Evolutionary conservation across 1,139 yeast species (phyloP), one percentile per base, ranked within the genome.

Genomic region (Suhomyces ambrosiae): DNA sequence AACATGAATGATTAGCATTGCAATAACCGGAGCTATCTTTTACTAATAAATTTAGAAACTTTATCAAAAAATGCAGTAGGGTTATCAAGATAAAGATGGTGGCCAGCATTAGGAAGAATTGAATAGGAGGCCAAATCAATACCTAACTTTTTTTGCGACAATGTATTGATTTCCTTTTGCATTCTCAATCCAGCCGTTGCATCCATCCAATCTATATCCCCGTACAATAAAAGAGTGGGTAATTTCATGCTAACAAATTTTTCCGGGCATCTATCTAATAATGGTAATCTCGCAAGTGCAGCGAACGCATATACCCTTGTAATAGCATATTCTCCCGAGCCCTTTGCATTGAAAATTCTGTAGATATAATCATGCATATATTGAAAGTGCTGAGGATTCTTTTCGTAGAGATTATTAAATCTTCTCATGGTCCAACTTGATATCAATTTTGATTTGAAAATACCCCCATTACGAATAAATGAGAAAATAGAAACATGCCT

Each of bases 71-170:
- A 50, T 1, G 32, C 38, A 6, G 32, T 19, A 4, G 54, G 82
- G 47, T 87, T 86, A 56, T 87, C 95, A 43, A 87, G 62, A 51
- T 86, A 86, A 39, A 87, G 59, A 58, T 87, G 92, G 55, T 87
- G 96, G 0, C 95, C 52, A 5, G 50, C 47, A 7, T 41, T 28
- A 3, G 52, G 32, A 17, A 46, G 40, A 7, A 49, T 37, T 11
- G 60, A 61, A 42, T 74, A 80, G 5, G 47, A 32, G 2, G 74
- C 68, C 34, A 64, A 47, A 35, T 47, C 29, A 32, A 46, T 42
- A 15, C 38, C 27, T 33, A 44, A 36, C 8, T 42, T 37, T 5
- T 46, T 43, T 10, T 43, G 39, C 0, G 72, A 50, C 35, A 68
- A 50, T n/a, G 52, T 40, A 42, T 71, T 71, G 34, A 70, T 69